These are phyloP conservation scores for Globisporangium nunn DNA, from an alignment of 352 stramenopile species.

Conservation along the genomic window DNA sequence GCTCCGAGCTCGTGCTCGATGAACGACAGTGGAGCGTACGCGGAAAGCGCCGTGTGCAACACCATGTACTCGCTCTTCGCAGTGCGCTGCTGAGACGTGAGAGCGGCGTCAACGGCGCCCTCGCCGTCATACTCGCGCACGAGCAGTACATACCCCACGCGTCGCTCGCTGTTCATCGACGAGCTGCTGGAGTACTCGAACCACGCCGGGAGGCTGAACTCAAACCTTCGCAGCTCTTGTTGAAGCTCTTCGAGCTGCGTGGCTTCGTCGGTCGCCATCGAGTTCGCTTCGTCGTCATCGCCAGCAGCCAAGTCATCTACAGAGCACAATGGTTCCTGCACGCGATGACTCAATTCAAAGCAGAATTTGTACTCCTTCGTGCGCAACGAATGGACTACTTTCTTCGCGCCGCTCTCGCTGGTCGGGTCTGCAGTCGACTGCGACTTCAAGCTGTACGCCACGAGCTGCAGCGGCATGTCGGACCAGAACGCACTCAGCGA, in stretches of 20 bases:
- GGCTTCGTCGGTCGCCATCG: background rate
- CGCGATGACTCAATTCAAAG: slow-evolving; percentile 35
- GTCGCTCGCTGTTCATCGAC: slow-evolving; percentile 23
- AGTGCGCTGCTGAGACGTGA: background rate
- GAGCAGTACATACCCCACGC: slow-evolving; percentile 38
- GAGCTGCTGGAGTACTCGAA: slow-evolving; percentile 53
- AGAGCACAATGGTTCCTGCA: slow-evolving; percentile 9
- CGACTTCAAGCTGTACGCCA: slow-evolving; percentile 40
- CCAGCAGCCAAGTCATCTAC: background rate
- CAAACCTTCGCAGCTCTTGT: slow-evolving; percentile 19
- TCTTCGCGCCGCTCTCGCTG: slow-evolving; percentile 20
- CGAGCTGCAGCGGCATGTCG: slow-evolving; percentile 53
- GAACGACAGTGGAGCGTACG: slow-evolving; percentile 34
- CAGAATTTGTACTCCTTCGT: slow-evolving; percentile 55
- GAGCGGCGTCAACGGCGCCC: too few relatives aligned
- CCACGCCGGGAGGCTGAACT: slow-evolving; percentile 35
- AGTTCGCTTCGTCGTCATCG: background rate
- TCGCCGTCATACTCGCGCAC: slow-evolving; percentile 17
- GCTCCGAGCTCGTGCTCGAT: slow-evolving; percentile 23
- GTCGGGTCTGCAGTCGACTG: background rate
- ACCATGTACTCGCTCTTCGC: slow-evolving; percentile 24
- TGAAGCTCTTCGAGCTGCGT: slow-evolving; percentile 22
- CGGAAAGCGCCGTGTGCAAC: slow-evolving; percentile 26
- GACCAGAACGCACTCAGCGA: slow-evolving; percentile 46
- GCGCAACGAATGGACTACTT: slow-evolving; percentile 19